phyloP scores from a whole-genome alignment of 257 asterid species.

The Nicotiana tabacum region DNA sequence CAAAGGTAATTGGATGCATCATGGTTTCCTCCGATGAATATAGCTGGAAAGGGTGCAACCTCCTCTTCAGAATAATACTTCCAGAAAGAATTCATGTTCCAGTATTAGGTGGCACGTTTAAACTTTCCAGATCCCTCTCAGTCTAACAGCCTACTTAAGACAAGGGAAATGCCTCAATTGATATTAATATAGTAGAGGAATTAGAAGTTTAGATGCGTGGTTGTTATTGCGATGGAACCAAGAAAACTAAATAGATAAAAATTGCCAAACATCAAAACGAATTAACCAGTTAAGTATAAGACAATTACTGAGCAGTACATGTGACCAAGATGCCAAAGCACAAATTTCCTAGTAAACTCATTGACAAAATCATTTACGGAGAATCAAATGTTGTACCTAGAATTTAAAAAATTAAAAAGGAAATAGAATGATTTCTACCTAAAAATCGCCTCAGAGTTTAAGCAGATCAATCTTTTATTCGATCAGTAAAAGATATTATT shows the following conservation, averaged over 20 bases:
- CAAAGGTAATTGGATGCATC: constrained; percentile 88
- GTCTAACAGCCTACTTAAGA: constrained; percentile 60
- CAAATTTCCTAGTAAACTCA: background rate
- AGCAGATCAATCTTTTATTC: constrained; percentile 60
- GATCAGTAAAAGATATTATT: no score
- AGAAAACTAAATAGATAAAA: background rate
- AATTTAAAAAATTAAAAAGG: background rate
- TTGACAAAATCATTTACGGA: background rate
- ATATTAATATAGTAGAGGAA: background rate
- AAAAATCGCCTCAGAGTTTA: constrained; percentile 91
- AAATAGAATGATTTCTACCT: constrained; percentile 32
- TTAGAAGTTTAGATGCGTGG: background rate
- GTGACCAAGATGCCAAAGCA: background rate
- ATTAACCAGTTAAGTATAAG: background rate
- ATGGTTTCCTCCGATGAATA: constrained; percentile 87
- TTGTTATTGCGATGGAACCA: background rate
- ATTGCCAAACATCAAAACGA: background rate
- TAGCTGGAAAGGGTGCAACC: constrained; percentile 76
- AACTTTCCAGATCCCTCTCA: constrained; percentile 59
- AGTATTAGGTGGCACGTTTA: constrained; percentile 61
- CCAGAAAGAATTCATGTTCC: constrained; percentile 76
- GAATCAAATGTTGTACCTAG: background rate
- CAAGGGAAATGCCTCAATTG: constrained; percentile 6
- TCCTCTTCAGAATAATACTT: constrained; percentile 93
- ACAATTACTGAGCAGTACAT: background rate